phyloP scores from a whole-genome alignment of 345 rosid species.

The Gossypium australe region DNA sequence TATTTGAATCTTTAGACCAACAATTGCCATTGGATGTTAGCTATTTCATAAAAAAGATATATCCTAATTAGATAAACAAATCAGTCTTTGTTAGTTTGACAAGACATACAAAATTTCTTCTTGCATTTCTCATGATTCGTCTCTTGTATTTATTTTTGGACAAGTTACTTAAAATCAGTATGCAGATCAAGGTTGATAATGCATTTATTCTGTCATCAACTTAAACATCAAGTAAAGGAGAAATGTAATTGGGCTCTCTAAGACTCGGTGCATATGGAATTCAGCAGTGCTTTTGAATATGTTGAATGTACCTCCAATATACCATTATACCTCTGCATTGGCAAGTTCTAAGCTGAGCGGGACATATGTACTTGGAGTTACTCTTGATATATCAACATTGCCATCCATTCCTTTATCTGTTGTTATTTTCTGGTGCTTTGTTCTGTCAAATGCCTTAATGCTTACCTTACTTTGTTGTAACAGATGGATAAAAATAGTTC shows the following conservation, averaged over 20 bases:
- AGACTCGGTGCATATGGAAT: background rate
- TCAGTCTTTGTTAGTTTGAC: background rate
- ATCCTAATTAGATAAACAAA: background rate
- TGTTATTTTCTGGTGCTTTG: background rate
- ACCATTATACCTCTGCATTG: background rate
- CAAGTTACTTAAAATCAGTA: too few species aligned
- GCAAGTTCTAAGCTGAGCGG: background rate
- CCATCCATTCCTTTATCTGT: background rate
- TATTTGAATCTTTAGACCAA: background rate
- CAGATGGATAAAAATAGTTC: constrained; percentile 67
- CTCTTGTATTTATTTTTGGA: background rate
- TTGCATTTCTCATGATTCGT: background rate
- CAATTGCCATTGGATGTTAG: background rate
- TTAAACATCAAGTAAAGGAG: too few species aligned
- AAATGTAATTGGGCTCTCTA: background rate
- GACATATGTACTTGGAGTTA: background rate
- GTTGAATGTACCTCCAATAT: background rate
- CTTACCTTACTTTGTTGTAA: constrained; percentile 14
- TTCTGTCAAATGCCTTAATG: background rate
- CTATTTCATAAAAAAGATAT: background rate
- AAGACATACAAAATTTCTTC: background rate
- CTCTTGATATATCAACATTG: background rate
- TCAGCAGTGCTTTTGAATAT: background rate
- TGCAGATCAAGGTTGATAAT: too few species aligned
- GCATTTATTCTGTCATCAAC: too few species aligned